A percentile compares a stretch with the other conserved stretches of the same genome.
Conservation (phyloP, 345 rosid genomes). For the Citrus cavaleriei region DNA sequence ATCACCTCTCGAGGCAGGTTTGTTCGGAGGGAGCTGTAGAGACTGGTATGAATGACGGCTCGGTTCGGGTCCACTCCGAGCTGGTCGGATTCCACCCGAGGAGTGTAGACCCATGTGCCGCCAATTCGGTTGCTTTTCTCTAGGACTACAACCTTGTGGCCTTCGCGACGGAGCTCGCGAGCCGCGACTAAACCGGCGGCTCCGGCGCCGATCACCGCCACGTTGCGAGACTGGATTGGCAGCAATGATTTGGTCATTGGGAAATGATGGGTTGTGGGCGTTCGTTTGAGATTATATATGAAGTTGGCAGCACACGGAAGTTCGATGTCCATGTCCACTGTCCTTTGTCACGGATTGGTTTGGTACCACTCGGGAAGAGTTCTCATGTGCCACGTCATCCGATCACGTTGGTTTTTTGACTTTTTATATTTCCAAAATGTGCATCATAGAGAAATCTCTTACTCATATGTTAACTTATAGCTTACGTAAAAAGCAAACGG, state of each 20-base stretch:
- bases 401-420: no score
- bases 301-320: no score
- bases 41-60: slow-evolving; percentile 54
- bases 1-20: slow-evolving; percentile 83
- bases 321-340: no score
- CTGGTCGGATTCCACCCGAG: slow-evolving; percentile 59
- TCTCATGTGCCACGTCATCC: no score
- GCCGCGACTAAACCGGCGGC: slow-evolving; percentile 78
- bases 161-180: slow-evolving; percentile 73
- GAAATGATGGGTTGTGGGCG: neutral
- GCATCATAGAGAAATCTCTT: no score
- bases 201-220: slow-evolving; percentile 87
- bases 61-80: slow-evolving; percentile 60
- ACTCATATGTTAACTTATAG: no score
- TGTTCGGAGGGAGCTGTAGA: slow-evolving; percentile 80
- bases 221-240: slow-evolving; percentile 42
- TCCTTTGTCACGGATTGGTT: no score
- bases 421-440: no score
- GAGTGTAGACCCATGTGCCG: slow-evolving; percentile 76
- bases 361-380: no score
- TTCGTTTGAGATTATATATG: neutral
- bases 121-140: slow-evolving; percentile 66
- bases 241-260: neutral
- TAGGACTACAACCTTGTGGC: slow-evolving; percentile 71
- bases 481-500: no score